Evolutionary conservation across 345 rosid species (phyloP).

Genomic region (thale cress (Arabidopsis thaliana)): TAIR10.1 NC_003074.8:16984501-16985000

Average conservation of each 20-base stretch:
- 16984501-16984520: slow-evolving; percentile 55
- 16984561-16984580: slow-evolving; percentile 51
- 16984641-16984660: too few species aligned
- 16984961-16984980: not conserved
- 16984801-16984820: not conserved
- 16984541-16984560: slow-evolving; percentile 49
- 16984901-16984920: not conserved
- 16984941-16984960: slow-evolving; percentile 7
- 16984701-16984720: slow-evolving; percentile 40
- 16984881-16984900: not conserved
- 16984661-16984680: slow-evolving; percentile 26
- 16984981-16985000: slow-evolving; percentile 3
- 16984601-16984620: too few species aligned
- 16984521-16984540: slow-evolving; percentile 49
- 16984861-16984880: slow-evolving; percentile 23
- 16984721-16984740: slow-evolving; percentile 37
- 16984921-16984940: not conserved
- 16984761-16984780: not conserved
- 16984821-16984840: not conserved
- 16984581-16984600: too few species aligned
- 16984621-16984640: too few species aligned
- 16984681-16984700: slow-evolving; percentile 49
- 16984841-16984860: not conserved
- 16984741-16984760: not conserved
- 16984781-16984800: not conserved